These are phyloP conservation scores for Penicillium paxilli DNA, from an alignment of 495 filamentous ascomycete genomes.

Conservation along the genomic window DNA sequence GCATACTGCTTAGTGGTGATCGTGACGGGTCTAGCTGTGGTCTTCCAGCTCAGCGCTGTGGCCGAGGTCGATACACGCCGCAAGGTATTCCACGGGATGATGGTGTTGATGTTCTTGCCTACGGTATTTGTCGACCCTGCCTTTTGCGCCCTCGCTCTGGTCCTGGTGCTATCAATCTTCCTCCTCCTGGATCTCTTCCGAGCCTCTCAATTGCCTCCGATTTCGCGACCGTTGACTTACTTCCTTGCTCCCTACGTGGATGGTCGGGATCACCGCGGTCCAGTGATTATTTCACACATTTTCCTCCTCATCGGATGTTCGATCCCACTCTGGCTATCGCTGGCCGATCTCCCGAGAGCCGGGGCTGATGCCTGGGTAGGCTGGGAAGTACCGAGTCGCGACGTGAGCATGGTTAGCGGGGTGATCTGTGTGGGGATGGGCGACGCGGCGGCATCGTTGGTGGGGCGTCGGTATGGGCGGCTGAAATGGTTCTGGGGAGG, in stretches of 20 bases:
- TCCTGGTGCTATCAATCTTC: slow-evolving; percentile 75
- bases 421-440: slow-evolving; percentile 94
- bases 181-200: slow-evolving; percentile 85
- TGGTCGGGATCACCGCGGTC: slow-evolving; percentile 86
- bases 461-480: slow-evolving; percentile 83
- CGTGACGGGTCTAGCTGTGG: slow-evolving; percentile 65
- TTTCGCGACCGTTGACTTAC: slow-evolving; percentile 75
- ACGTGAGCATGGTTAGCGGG: slow-evolving; percentile 85
- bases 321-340: slow-evolving; percentile 87
- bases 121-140: slow-evolving; percentile 81
- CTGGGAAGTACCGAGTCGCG: slow-evolving; percentile 70
- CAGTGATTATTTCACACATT: slow-evolving; percentile 93
- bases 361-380: slow-evolving; percentile 56
- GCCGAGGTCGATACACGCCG: slow-evolving; percentile 93
- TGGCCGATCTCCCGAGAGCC: slow-evolving; percentile 61
- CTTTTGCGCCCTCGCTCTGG: slow-evolving; percentile 76
- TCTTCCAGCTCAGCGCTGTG: slow-evolving; percentile 68
- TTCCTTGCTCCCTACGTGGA: slow-evolving; percentile 95
- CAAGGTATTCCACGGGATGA: slow-evolving; percentile 98
- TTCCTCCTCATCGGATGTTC: slow-evolving; percentile 96
- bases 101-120: slow-evolving; percentile 92
- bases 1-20: slow-evolving; percentile 73
- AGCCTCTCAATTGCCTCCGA: slow-evolving; percentile 85
- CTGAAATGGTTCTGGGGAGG: slow-evolving; percentile 96
- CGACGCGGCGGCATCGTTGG: slow-evolving; percentile 89